phyloP scores from a whole-genome alignment of 2,329 filamentous ascomycete genomes.

The Penicillium oxalicum region DNA sequence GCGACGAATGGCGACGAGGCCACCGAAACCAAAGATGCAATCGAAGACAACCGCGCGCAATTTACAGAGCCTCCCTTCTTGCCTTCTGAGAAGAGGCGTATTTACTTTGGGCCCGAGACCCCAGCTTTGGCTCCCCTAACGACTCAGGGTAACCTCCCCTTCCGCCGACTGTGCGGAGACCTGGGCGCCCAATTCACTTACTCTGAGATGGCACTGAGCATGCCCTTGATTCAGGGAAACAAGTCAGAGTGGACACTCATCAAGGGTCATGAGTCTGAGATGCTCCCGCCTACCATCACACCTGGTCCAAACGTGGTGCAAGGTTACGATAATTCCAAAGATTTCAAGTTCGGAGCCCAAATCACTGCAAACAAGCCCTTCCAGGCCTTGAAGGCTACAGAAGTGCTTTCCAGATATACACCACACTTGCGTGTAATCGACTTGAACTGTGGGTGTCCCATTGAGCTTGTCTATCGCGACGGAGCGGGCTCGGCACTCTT shows the following conservation, averaged over 20 bases:
- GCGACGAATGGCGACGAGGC: conserved; percentile 17
- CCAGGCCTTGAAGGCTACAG: conserved; percentile 81
- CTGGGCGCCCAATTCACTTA: conserved; percentile 90
- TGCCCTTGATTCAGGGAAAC: conserved; percentile 82
- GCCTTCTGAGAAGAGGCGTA: conserved; percentile 83
- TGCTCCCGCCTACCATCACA: conserved; percentile 62
- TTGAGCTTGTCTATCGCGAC: conserved; percentile 83
- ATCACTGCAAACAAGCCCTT: conserved; percentile 90
- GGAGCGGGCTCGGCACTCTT: conserved; percentile 88
- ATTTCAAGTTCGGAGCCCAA: conserved; percentile 85
- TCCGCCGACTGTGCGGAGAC: conserved; percentile 81
- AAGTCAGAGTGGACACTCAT: conserved; percentile 93
- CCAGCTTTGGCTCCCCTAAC: conserved; percentile 91
- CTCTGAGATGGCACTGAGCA: conserved; percentile 94
- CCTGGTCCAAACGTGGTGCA: conserved; percentile 53
- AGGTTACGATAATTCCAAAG: conserved; percentile 73
- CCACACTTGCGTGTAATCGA: conserved; percentile 86
- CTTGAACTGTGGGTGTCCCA: conserved; percentile 94
- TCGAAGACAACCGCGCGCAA: conserved; percentile 67
- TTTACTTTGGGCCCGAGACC: conserved; percentile 93
- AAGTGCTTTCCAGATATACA: conserved; percentile 68
- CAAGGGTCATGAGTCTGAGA: conserved; percentile 83
- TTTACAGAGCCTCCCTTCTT: conserved; percentile 83
- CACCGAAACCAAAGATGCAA: conserved; percentile 25
- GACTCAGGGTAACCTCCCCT: conserved; percentile 93